Evolutionary conservation across 805 yeast genomes (phyloP), one percentile per base, ranked within the genome.

Genomic region (Aciculoconidium aculeatum): DNA sequence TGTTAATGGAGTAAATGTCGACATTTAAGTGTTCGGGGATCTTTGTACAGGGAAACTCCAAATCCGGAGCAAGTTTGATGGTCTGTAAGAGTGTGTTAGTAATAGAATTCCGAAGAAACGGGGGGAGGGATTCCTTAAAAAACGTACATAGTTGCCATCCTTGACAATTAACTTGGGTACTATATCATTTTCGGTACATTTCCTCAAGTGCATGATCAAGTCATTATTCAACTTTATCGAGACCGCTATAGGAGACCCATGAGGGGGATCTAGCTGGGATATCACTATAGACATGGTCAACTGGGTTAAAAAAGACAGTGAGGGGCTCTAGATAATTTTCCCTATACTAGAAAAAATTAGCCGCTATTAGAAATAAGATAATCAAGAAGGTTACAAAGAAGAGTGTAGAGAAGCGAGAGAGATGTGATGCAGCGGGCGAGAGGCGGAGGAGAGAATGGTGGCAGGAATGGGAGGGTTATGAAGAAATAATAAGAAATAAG

Each of bases 11-110:
- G 41, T 60, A 62, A 5, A 63, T 36, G 34, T 58, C 64, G 15
- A 60, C 51, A 25, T 58, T 58, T 32, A 58, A 53, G 23, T 49
- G 53, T 33, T 62, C 69, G 11, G 55, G 55, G 11, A 53, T 39
- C 15, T 44, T 44, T 12, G 48, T 34, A 35, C 66, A 62, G 8
- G 67, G 66, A 24, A 45, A 58, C 15, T 41, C 36, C 27, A 49
- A 28, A 4, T 41, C 31, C 17, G 54, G 56, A 11, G 46, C 38
- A 21, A 58, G 35, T 29, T 49, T 54, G 17, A 61, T 44, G 25
- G 55, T 54, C 53, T 57, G 33, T 19, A 11, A 3, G 4, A 13
- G 11, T 11, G n/a, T 15, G 44, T 44, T 45, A 49, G 55, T 48
- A 44, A 2, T 11, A 11, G 11, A 13, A n/a, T 11, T 17, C 11